Evolutionary conservation across 768 basidiomycete genomes (phyloP).

Genomic region (Rhodotorula graminis): DNA sequence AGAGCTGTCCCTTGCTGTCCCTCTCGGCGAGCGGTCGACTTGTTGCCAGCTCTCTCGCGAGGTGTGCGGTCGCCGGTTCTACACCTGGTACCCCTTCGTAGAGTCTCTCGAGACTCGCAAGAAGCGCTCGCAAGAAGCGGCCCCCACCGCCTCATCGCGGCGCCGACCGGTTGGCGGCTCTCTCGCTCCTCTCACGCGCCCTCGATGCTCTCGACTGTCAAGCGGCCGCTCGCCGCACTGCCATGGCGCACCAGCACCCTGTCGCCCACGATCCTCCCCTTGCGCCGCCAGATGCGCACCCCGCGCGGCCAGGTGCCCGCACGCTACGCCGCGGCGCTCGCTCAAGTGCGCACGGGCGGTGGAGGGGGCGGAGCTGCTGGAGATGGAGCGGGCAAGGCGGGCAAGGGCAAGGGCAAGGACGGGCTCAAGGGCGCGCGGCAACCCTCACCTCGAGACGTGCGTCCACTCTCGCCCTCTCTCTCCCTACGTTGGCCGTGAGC

Average conservation of each 20-base stretch:
- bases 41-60: too few species aligned
- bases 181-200: neutral
- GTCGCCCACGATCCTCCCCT: neutral
- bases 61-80: too few species aligned
- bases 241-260: neutral
- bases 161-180: too few species aligned
- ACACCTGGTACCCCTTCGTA: too few species aligned
- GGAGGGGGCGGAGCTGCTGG: neutral
- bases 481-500: neutral
- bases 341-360: neutral
- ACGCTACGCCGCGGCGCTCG: neutral
- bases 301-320: neutral
- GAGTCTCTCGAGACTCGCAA: too few species aligned
- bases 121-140: too few species aligned
- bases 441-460: conserved; percentile 2
- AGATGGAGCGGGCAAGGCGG: too few species aligned
- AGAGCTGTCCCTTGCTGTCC: too few species aligned
- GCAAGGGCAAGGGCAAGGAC: neutral
- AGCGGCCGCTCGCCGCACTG: neutral
- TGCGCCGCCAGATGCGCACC: neutral
- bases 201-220: neutral
- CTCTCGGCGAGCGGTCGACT: too few species aligned
- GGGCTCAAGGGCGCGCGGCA: neutral
- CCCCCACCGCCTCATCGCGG: too few species aligned
- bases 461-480: neutral